These are phyloP conservation scores for Blastobotrys attinorum DNA, from an alignment of 805 yeast species.

Conservation along the genomic window DNA sequence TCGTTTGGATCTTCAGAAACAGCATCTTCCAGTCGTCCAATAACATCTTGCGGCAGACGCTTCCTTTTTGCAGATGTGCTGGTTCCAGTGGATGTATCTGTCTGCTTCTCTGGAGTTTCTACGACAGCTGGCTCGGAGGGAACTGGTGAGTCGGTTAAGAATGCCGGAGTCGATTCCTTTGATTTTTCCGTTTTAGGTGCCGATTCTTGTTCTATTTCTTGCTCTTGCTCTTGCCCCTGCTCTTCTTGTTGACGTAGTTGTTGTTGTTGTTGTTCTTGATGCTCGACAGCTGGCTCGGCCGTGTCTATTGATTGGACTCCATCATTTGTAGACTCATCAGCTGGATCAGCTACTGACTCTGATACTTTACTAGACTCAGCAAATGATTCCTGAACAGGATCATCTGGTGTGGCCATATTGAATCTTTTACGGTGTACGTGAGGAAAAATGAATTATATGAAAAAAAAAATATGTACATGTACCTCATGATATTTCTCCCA, in stretches of 20 bases:
- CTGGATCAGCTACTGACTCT: not conserved
- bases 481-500: too few relatives aligned
- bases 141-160: not conserved
- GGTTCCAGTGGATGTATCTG: not conserved
- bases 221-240: not conserved
- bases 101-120: not conserved
- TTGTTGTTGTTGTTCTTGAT: not conserved
- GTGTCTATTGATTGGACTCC: not conserved
- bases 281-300: not conserved
- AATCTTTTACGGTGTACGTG: too few relatives aligned
- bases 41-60: conserved; percentile 38
- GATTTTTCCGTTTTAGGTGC: not conserved
- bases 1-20: conserved; percentile 46
- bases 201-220: not conserved
- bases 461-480: too few relatives aligned
- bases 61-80: conserved; percentile 15
- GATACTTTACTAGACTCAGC: not conserved
- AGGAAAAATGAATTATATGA: too few relatives aligned
- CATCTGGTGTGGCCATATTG: too few relatives aligned
- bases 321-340: not conserved
- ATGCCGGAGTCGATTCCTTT: not conserved
- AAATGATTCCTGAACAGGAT: not conserved
- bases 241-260: not conserved
- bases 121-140: not conserved
- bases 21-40: conserved; percentile 52